Evolutionary conservation across 257 asterid species (phyloP), one percentile per base, ranked within the genome.

Genomic region (Cordia subcordata): DNA sequence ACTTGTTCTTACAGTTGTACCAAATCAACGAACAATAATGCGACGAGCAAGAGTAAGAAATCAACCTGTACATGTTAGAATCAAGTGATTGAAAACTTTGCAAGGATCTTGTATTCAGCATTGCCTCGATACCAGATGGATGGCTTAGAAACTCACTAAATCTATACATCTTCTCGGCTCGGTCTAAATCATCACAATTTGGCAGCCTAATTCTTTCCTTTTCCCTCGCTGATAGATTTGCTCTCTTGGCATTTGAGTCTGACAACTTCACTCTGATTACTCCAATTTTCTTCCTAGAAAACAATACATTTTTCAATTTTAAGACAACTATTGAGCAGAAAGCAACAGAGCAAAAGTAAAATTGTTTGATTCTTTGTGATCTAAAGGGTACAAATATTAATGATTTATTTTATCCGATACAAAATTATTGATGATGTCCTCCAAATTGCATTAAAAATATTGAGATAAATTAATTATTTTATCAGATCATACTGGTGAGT

Each of bases 91-190:
- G 85, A 72, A 76, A 69, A 52, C 77, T 79, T 73, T 71, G 88
- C 81, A 90, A 74, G 59, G 96, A 92, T 73, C 83, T 74, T 33
- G 88, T 73, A 42, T 90, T 90, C 77, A 90, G 65, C 19, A 85
- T 76, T 10, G 96, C 85, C 67, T 90, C 95, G 73, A 87, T 33
- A 38, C 96, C 97, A 50, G 88, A 83, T 37, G 87, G 90, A 68
- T 89, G 94, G 52, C 74, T 73, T 40, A 89, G 78, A 71, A 89
- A 89, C 47, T 89, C 77, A 68, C 91, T 80, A 54, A 89, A 77
- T 54, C 75, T 77, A 33, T 59, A 58, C 47, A 53, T 44, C 39
- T 53, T 65, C 22, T 61, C 58, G 63, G 66, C 77, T 40, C 76
- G 81, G 27, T 39, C 53, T 18, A 58, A 51, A 67, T 72, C 79